Base-by-base conservation (phyloP, 306 rosid species). In the Biancaea sappan region DNA sequence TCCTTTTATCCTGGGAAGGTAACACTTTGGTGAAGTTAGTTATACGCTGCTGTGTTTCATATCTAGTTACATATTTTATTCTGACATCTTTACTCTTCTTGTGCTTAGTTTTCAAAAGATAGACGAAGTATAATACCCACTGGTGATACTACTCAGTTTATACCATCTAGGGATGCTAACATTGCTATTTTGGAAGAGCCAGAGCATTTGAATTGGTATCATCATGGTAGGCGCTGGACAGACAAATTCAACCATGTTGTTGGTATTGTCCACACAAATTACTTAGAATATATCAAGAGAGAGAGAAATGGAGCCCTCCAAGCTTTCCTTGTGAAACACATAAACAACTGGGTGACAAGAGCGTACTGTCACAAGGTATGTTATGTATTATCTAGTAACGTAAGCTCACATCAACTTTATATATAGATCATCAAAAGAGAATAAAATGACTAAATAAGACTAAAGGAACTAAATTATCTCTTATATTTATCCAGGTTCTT, bases 1-100 rank as follows among this genome's bases (percentile, higher is more conserved):
- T 93, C 98, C 25, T 94, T 94, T 82, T 91, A 94, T 83, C 97
- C 98, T 15, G 97, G 98, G 71, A 94, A 91, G 94, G 98, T 89
- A 87, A 48, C 34, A 69, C 54, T 80, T 11, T 43, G 22, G 64
- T 73, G 31, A 73, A 66, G 35, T 81, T 63, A 52, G 59, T 59
- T 48, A 15, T 38, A 8, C 69, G 67, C 76, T 46, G 48, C 62
- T 59, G 32, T 11, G 3, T 70, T 73, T 80, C 60, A 29, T 46
- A 76, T 68, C 41, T 41, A 48, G 3, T 32, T 72, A 48, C 32
- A 69, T n/a, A n/a, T 19, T 81, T 74, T 57, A 67, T 69, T 61
- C 62, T 79, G 73, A 83, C 76, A 44, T 24, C 61, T 44, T 68
- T 79, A 18, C 61, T 77, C 50, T 69, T 71, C 15, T 78, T 43